Conservation (phyloP, 306 rosid genomes). For the Abrus precatorius region DNA sequence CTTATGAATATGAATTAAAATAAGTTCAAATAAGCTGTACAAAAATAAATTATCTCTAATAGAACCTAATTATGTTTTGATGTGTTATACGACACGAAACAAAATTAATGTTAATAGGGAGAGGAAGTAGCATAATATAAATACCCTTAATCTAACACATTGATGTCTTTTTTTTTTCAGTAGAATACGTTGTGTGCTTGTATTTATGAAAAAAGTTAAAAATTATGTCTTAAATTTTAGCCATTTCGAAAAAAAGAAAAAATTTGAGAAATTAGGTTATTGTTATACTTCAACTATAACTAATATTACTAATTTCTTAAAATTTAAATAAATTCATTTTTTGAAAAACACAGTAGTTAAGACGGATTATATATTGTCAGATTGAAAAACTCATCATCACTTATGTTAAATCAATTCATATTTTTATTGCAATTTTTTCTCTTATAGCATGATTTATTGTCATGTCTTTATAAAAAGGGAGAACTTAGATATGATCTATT, state of each 20-base stretch:
- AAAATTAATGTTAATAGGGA: too few species aligned
- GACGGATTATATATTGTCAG: too few species aligned
- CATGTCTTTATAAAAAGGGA: background rate
- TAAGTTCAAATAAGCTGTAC: background rate
- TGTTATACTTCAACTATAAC: background rate
- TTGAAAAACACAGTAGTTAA: background rate
- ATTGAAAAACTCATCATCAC: background rate
- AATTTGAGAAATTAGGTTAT: background rate
- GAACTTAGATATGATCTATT: background rate
- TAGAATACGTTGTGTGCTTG: background rate
- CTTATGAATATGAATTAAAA: background rate
- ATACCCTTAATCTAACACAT: background rate
- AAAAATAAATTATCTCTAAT: too few species aligned
- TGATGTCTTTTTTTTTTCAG: background rate
- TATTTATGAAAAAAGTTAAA: background rate
- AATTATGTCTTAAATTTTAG: too few species aligned
- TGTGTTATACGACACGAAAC: too few species aligned
- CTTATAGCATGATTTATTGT: background rate
- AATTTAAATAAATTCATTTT: background rate
- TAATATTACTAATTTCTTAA: background rate
- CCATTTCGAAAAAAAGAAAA: background rate
- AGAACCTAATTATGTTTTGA: too few species aligned
- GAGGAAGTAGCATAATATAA: background rate
- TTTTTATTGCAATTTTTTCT: too few species aligned
- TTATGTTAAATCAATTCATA: background rate